phyloP scores from a whole-genome alignment of 2,329 filamentous ascomycete species.

The Verticillium nubilum region DNA sequence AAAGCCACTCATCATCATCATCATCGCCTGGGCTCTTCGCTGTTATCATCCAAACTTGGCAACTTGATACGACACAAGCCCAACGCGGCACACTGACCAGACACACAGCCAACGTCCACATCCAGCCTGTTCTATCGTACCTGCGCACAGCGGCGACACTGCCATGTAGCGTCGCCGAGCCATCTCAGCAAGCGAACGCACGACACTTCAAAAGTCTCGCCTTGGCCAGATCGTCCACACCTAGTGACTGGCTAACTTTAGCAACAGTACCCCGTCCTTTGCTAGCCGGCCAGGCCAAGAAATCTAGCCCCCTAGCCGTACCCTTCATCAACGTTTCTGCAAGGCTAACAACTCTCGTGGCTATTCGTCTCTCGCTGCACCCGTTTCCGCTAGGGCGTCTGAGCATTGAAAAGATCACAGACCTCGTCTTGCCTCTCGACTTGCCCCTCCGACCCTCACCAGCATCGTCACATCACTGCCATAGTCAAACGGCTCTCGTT shows the following conservation, averaged over 20 bases:
- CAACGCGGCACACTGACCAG: not conserved
- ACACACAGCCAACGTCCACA: not conserved
- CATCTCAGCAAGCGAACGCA: not conserved
- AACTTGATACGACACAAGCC: slow-evolving; percentile 19
- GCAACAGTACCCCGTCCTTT: not conserved
- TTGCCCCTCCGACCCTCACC: not conserved
- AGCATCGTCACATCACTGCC: not conserved
- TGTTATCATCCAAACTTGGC: slow-evolving; percentile 23
- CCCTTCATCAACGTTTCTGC: not conserved
- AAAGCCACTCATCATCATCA: not conserved
- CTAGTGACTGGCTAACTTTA: not conserved
- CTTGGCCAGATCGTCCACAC: not conserved
- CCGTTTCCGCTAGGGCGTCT: not conserved
- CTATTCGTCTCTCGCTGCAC: not conserved
- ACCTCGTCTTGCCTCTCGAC: not conserved
- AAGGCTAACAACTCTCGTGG: not conserved
- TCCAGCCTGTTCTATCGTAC: not conserved
- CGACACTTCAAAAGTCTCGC: not conserved
- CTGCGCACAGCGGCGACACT: not conserved
- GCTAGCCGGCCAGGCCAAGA: not conserved
- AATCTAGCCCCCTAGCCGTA: not conserved
- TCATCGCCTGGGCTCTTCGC: slow-evolving; percentile 16
- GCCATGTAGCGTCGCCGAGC: not conserved
- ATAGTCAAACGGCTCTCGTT: not conserved
- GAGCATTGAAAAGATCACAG: not conserved